These are phyloP conservation scores for Eucalyptus victrix DNA, from an alignment of 345 rosid genomes.

Conservation along the genomic window DNA sequence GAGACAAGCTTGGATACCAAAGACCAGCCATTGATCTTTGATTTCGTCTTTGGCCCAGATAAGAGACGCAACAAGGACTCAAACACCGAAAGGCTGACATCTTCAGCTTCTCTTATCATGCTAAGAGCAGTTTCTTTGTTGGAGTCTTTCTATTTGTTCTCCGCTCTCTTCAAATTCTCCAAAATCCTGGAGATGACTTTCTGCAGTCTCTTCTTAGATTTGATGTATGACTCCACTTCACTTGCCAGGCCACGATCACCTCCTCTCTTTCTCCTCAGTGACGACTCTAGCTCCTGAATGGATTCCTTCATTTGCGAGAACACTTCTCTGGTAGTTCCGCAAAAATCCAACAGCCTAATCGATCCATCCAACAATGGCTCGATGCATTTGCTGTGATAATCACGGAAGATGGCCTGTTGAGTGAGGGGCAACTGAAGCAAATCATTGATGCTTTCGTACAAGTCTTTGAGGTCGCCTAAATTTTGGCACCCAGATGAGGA, in stretches of 20 bases:
- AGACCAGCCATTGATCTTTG: background rate
- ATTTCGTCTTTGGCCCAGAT: background rate
- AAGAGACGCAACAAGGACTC: background rate
- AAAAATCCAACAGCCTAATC: background rate
- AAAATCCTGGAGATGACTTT: background rate
- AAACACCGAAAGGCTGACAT: background rate
- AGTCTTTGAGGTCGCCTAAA: background rate
- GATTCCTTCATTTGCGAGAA: background rate
- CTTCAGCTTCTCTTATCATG: background rate
- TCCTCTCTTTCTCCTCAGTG: background rate
- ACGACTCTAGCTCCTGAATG: background rate
- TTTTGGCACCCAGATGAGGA: background rate
- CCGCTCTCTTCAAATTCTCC: background rate
- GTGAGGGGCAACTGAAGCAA: background rate
- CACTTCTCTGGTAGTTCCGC: background rate
- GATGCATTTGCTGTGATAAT: background rate
- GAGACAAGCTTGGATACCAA: background rate
- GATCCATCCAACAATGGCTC: conserved; percentile 3
- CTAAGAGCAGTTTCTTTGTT: background rate
- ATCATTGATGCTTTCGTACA: background rate
- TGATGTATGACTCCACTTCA: background rate
- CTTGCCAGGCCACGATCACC: background rate
- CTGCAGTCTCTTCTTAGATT: background rate
- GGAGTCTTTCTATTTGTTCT: background rate
- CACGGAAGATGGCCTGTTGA: background rate